Conservation (phyloP, 257 asterid species). For the Capsicum baccatum region DNA sequence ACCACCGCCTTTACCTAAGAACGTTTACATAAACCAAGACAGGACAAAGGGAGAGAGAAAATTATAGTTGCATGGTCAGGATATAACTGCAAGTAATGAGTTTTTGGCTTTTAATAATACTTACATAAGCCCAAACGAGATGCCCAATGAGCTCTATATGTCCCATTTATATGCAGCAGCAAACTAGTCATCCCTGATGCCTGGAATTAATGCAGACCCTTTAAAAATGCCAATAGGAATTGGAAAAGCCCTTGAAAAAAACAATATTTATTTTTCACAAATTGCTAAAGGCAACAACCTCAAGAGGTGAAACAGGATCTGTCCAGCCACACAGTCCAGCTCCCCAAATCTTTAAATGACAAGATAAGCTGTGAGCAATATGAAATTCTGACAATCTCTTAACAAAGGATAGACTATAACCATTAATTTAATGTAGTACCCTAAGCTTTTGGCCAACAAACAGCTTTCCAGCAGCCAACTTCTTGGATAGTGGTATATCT, state of each 20-base stretch:
- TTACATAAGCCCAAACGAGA: slow-evolving; percentile 91
- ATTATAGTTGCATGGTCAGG: slow-evolving; percentile 27
- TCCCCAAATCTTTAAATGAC: slow-evolving; percentile 90
- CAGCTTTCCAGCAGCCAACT: slow-evolving; percentile 76
- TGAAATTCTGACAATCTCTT: slow-evolving; percentile 31
- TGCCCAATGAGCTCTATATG: slow-evolving; percentile 97
- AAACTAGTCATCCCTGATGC: slow-evolving; percentile 60
- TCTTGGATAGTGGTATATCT: slow-evolving; percentile 75
- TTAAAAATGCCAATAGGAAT: slow-evolving; percentile 31
- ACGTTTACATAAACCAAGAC: slow-evolving; percentile 34
- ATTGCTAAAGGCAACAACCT: slow-evolving; percentile 55
- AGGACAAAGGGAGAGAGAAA: slow-evolving; percentile 35
- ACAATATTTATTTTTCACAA: not conserved
- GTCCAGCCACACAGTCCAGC: slow-evolving; percentile 88
- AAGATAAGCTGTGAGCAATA: slow-evolving; percentile 64
- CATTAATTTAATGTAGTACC: slow-evolving; percentile 51
- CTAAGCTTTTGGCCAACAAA: slow-evolving; percentile 95
- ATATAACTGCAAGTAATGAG: slow-evolving; percentile 29
- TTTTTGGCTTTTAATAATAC: slow-evolving; percentile 34
- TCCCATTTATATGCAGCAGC: slow-evolving; percentile 81
- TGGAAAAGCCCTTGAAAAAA: not conserved
- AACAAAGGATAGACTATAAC: slow-evolving; percentile 30
- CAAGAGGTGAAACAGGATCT: slow-evolving; percentile 84
- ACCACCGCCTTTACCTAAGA: slow-evolving; percentile 68
- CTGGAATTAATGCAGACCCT: slow-evolving; percentile 51